Evolutionary conservation across 1,139 yeast species (phyloP), one percentile per base, ranked within the genome.

Genomic region (Zygosaccharomyces sapae): DNA sequence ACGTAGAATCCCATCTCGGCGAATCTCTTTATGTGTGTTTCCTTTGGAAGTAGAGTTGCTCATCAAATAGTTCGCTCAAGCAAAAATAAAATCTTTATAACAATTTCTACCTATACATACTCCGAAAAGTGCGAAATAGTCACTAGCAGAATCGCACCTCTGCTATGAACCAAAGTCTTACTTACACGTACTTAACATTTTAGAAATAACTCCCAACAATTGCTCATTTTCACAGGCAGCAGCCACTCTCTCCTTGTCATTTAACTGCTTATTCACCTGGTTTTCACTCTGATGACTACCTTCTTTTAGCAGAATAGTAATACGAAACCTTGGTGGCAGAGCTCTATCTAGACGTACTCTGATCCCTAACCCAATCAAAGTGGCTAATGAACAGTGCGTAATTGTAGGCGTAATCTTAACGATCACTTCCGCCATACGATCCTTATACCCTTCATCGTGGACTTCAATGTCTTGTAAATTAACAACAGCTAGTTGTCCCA

Each of bases 171-270:
- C n/a, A n/a, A 27, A 18, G 9, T 13, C 20, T 50, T 55, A 73
- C 48, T 68, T 71, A 65, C 97, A 92, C 7, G 92, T 83, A 40
- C 86, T 76, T 54, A 94, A 74, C 99, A 94, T 94, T 57, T 86
- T 90, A 59, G 89, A 85, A 41, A 94, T 86, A 13, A 94, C 98
- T 29, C 81, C 77, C 48, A 90, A 71, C 40, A 94, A 73, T 69
- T 94, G 98, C 50, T 87, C 96, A 59, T 94, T 94, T 62, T 94
- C 98, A 68, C 97, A 90, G 0, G 99, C 99, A 13, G 98, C 98
- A 24, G 97, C 96, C 0, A 92, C 97, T 54, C 99, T 74, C 66
- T 94, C 99, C 69, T 94, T 94, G 65, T 94, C 99, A 63, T 92
- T 92, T 53, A 94, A 76, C 68, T 94, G 99, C 63, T 92, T 90